Percentiles rank a stretch among this genome's conserved stretches.
Evolutionary conservation across 805 yeast genomes (phyloP).

Genomic region (Cyberlindnera sargentensis): DNA sequence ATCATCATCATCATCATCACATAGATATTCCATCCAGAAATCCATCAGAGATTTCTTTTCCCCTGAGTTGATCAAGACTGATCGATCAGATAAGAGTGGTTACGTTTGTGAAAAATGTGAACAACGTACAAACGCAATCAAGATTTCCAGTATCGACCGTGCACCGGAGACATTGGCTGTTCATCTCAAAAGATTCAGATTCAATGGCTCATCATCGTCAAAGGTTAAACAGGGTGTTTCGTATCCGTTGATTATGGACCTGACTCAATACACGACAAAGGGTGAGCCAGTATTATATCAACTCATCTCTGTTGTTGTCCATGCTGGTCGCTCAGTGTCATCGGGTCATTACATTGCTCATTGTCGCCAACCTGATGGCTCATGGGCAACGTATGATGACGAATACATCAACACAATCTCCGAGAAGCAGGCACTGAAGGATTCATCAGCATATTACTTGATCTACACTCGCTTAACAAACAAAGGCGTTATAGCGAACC

Average conservation of each 20-base stretch:
- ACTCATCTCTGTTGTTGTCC: slow-evolving; percentile 79
- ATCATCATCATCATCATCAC: slow-evolving; percentile 12
- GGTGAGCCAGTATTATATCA: slow-evolving; percentile 52
- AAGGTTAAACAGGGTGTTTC: slow-evolving; percentile 84
- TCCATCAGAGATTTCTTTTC: slow-evolving; percentile 78
- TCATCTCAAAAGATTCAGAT: slow-evolving; percentile 87
- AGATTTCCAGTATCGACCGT: slow-evolving; percentile 62
- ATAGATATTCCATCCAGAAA: slow-evolving; percentile 58
- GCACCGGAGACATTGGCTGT: slow-evolving; percentile 86
- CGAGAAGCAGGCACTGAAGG: slow-evolving; percentile 68
- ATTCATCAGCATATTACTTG: slow-evolving; percentile 86
- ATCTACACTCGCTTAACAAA: slow-evolving; percentile 74
- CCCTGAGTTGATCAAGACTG: slow-evolving; percentile 68
- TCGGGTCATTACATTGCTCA: slow-evolving; percentile 92
- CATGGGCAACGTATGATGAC: slow-evolving; percentile 94
- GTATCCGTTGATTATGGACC: slow-evolving; percentile 71
- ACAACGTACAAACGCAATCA: slow-evolving; percentile 67
- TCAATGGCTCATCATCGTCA: slow-evolving; percentile 69
- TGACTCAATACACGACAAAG: slow-evolving; percentile 52
- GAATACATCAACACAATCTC: slow-evolving; percentile 72
- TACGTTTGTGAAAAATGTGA: slow-evolving; percentile 87
- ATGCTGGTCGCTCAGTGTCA: slow-evolving; percentile 87
- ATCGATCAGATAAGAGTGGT: slow-evolving; percentile 62
- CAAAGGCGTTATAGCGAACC: slow-evolving; percentile 28
- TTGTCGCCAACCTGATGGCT: slow-evolving; percentile 85